A percentile compares a stretch with the other conserved stretches of the same genome.
Conservation (phyloP, 1,139 yeast species). For the Kurtzmaniella quercitrusa region DNA sequence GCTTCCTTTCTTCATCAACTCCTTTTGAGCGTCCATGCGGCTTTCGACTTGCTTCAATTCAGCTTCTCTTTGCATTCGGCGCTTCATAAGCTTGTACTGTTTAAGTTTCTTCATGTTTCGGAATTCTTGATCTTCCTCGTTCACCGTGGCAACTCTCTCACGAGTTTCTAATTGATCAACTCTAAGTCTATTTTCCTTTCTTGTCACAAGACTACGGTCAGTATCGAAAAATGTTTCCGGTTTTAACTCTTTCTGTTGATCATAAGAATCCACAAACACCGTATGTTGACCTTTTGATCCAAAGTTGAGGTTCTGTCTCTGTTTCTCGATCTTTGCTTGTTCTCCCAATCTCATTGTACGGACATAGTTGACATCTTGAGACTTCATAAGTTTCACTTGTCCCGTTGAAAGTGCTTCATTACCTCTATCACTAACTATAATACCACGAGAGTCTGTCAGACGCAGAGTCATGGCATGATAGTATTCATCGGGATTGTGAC, state of each 20-base stretch:
- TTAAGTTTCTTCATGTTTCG: slow-evolving; percentile 53
- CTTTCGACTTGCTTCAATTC: slow-evolving; percentile 66
- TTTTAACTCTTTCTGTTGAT: slow-evolving; percentile 54
- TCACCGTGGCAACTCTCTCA: slow-evolving; percentile 20
- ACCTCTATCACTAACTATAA: slow-evolving; percentile 63
- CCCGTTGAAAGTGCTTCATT: slow-evolving; percentile 61
- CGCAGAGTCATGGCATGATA: slow-evolving; percentile 84
- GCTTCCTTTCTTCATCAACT: slow-evolving; percentile 85
- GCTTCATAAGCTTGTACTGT: slow-evolving; percentile 51
- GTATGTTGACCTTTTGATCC: slow-evolving; percentile 71
- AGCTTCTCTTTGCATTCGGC: slow-evolving; percentile 61
- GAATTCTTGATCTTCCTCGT: slow-evolving; percentile 19
- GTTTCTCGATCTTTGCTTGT: slow-evolving; percentile 56
- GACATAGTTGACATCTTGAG: slow-evolving; percentile 86
- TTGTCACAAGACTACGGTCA: slow-evolving; percentile 54
- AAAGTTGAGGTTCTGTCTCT: slow-evolving; percentile 52
- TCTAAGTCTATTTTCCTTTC: slow-evolving; percentile 72
- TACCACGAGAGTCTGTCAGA: slow-evolving; percentile 65
- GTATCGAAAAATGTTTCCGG: slow-evolving; percentile 70
- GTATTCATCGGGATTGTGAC: slow-evolving; percentile 92
- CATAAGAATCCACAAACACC: slow-evolving; percentile 69
- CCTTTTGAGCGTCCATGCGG: slow-evolving; percentile 73
- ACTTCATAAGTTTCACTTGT: slow-evolving; percentile 76
- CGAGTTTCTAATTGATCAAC: slow-evolving; percentile 53
- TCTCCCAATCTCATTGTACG: slow-evolving; percentile 74